Evolutionary conservation across 73 alveolate genomes (phyloP).

Genomic region (Blepharisma stoltei): DNA sequence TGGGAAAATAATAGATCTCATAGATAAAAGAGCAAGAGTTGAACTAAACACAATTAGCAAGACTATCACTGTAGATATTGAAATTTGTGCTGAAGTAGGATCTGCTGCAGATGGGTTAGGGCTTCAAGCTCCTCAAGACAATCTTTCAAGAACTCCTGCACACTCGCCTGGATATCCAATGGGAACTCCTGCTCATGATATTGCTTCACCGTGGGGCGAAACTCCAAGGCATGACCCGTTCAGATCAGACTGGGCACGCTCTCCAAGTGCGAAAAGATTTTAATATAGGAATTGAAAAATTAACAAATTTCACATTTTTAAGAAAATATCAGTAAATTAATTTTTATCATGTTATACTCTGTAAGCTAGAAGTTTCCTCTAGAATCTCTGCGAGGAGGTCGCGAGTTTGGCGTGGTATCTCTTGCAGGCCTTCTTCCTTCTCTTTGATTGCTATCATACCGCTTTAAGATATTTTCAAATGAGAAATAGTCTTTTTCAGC

Average conservation of each 20-base stretch:
- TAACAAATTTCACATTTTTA: too few species aligned
- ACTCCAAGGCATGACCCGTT: constrained; percentile 8
- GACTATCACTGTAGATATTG: neutral
- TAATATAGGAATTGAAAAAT: neutral
- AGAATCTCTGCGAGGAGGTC: too few species aligned
- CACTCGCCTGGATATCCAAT: constrained; percentile 27
- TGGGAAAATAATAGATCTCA: constrained; percentile 48
- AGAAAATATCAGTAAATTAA: too few species aligned
- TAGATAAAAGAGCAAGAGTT: constrained; percentile 8
- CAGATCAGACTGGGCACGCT: neutral
- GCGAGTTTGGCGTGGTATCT: too few species aligned
- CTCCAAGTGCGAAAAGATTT: constrained; percentile 22
- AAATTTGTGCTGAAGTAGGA: neutral
- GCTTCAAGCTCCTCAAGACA: neutral
- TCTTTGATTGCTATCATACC: too few species aligned
- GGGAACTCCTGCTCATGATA: constrained; percentile 23
- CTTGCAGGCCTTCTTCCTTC: too few species aligned
- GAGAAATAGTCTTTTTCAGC: too few species aligned
- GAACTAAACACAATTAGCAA: constrained; percentile 10
- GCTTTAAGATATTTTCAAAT: too few species aligned
- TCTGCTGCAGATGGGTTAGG: neutral
- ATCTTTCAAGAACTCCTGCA: constrained; percentile 10
- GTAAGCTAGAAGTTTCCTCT: too few species aligned
- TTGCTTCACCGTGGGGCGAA: constrained; percentile 7
- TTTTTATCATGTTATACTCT: too few species aligned